Base-by-base conservation (phyloP, 2,329 filamentous ascomycete genomes). In the Neoarthrinium moseri region DNA sequence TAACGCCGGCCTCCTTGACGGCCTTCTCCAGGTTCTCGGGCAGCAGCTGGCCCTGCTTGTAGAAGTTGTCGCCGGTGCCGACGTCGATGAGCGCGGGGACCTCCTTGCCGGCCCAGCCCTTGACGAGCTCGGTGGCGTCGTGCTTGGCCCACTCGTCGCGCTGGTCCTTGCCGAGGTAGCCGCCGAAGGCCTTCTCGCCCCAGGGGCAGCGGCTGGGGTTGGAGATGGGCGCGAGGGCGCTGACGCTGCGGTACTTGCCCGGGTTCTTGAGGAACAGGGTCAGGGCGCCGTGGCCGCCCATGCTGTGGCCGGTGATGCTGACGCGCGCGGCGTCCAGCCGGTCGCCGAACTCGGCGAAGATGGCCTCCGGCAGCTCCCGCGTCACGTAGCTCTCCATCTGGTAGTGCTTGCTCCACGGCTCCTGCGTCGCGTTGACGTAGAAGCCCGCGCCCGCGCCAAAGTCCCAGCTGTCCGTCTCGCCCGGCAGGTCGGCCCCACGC, bases 281-380 rank as follows among this genome's bases (percentile, higher is more conserved):
- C 57, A 99, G 74, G 35, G 94, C 94, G 52, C 94, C 94, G 68
- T 99, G 94, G 0, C 94, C 94, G 55, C 94, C 94, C 94, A 99
- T 99, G 59, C 86, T 91, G 73, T 99, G 94, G 5, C 94, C 94
- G 32, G 89, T 89, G 60, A 99, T 94, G 67, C 85, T 87, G 45
- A 96, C 83, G 32, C 86, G 78, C 22, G 60, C 68, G 0, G 68
- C 61, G 66, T 97, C 92, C 23, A 99, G 74, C 61, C 82, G 51
- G 56, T 66, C 77, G 23, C 80, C 74, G 69, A 91, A 95, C 21
- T 80, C 77, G 23, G 70, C 67, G 67, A 91, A 95, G 20, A 97
- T 78, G 1, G 84, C 74, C 13, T 76, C 71, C 1, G 91, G 92
- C n/a, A 99, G 83, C 70, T 99, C 94, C 44, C 80, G 68, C n/a